Conservation (phyloP, 2,329 filamentous ascomycete species). For the Ophiostoma ips region DNA sequence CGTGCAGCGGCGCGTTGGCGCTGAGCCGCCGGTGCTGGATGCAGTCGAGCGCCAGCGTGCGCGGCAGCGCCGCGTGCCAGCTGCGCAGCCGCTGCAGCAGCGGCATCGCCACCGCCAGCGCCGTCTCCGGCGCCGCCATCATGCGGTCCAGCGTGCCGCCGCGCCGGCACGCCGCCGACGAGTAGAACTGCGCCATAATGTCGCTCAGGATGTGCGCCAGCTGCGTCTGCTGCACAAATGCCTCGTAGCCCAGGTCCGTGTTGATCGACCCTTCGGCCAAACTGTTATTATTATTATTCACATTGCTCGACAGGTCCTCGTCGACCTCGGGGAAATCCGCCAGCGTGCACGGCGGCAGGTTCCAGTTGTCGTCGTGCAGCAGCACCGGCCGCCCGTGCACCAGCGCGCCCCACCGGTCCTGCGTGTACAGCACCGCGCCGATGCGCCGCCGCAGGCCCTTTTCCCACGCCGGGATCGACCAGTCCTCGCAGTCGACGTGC, state of each 20-base stretch:
- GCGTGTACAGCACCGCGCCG: constrained; percentile 85
- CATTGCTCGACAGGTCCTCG: not conserved
- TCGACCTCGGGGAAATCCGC: constrained; percentile 16
- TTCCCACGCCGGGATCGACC: constrained; percentile 83
- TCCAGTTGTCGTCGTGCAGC: constrained; percentile 34
- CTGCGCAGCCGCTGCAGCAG: not conserved
- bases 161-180: constrained; percentile 1
- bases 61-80: not conserved
- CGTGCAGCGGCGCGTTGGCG: constrained; percentile 1
- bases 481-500: constrained; percentile 73
- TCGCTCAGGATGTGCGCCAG: not conserved
- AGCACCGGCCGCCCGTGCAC: constrained; percentile 52
- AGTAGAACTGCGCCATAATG: constrained; percentile 1
- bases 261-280: constrained; percentile 1
- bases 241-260: constrained; percentile 1
- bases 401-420: constrained; percentile 73
- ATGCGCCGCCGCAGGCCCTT: constrained; percentile 70
- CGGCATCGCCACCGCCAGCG: not conserved
- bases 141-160: not conserved
- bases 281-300: not conserved
- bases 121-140: not conserved
- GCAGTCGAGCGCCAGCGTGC: constrained; percentile 1
- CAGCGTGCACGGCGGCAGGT: constrained; percentile 25
- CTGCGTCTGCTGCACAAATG: constrained; percentile 1
- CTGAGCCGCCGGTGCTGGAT: not conserved